Conservation (phyloP, 352 stramenopile species). For the Globisporangium takayamanum region DNA sequence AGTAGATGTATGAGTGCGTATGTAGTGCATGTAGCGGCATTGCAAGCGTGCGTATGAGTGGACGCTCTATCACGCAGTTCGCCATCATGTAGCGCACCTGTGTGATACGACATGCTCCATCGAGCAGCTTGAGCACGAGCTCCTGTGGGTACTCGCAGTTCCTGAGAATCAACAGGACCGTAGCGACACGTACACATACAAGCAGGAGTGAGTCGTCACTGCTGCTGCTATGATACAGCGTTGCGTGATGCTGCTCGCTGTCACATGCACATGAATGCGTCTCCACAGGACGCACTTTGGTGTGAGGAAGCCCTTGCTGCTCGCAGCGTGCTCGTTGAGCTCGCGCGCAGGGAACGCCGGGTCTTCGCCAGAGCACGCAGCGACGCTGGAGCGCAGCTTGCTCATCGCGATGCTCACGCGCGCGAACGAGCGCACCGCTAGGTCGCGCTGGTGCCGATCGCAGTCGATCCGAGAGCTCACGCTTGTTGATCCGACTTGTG, state of each 20-base stretch:
- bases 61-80: no score
- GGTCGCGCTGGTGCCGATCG: no score
- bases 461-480: no score
- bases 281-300: constrained; percentile 36
- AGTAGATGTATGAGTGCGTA: background rate
- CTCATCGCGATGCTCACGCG: constrained; percentile 31
- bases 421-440: no score
- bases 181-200: background rate
- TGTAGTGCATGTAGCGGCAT: background rate
- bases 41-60: background rate
- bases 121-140: constrained; percentile 75
- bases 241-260: no score
- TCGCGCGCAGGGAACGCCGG: constrained; percentile 72
- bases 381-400: constrained; percentile 83
- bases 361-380: constrained; percentile 85
- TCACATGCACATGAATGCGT: background rate
- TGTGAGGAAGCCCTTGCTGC: constrained; percentile 71
- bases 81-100: constrained; percentile 25
- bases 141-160: constrained; percentile 94
- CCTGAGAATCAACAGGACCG: constrained; percentile 16
- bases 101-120: constrained; percentile 59
- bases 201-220: background rate
- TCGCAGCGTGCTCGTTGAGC: constrained; percentile 73
- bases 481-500: no score
- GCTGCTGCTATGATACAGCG: no score